Base-by-base conservation (phyloP, 2,329 filamentous ascomycete species). In the Colletotrichum gloeosporioides region DNA sequence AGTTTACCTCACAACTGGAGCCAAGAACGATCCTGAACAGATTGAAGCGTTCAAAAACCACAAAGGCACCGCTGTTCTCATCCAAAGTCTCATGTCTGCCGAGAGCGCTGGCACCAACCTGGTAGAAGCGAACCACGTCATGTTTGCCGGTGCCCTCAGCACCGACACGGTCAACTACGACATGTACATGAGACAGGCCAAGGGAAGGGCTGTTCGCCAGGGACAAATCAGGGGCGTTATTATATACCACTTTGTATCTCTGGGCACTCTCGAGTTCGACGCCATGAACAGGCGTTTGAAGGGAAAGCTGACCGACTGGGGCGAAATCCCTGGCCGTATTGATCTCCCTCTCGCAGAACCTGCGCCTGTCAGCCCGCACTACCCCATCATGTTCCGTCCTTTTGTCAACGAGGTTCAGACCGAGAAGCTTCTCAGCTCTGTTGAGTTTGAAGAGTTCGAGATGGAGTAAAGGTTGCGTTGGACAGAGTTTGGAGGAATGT, bases 31-130 rank as follows among this genome's bases (percentile, higher is more conserved):
- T 8, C 72, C 76, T 5, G 39, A 78, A 0, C 59, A 59, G 7
- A 77, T 84, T 3, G 79, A 82, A 29, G 8, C 34, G 0, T 85
- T 84, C 81, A 84, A 85, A 77, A 1, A 4, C 0, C 76, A 79
- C 13, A 18, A 64, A 3, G 75, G 75, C 18, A 79, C 18, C 63
- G 81, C 71, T 44, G 81, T 87, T 3, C 80, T 86, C 22, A 77
- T 88, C 6, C 81, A 88, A 67, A 83, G 82, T 36, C 82, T 87
- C 39, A 84, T 84, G 78, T 82, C 82, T 10, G 79, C 82, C 6
- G 83, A 86, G 34, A 84, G 86, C 4, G 85, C 87, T 0, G 87
- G 87, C 0, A 84, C 82, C 29, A 88, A 88, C 75, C 79, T 87
- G 15, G 83, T 84, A 13, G 80, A 83, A 27, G 86, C 86, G 1